Percentiles rank a stretch among this genome's conserved stretches.
Conservation (phyloP, 164 flowering plant species). For the Taxillus chinensis region DNA sequence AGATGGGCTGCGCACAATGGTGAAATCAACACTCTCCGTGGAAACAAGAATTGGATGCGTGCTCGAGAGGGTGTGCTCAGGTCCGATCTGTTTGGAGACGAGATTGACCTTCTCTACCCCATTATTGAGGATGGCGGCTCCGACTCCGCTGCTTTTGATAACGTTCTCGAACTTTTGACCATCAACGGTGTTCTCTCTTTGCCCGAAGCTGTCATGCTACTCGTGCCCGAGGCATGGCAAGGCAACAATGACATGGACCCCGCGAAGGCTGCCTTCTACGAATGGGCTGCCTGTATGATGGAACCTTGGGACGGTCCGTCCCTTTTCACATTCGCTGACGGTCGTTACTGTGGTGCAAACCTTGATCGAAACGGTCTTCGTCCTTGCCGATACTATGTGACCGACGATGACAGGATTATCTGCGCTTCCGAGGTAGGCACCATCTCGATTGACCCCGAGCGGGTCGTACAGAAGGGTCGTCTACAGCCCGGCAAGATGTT, state of each 20-base stretch:
- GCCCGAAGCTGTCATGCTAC: slow-evolving; percentile 99
- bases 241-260: slow-evolving; percentile 98
- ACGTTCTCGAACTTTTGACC: slow-evolving; percentile 92
- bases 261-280: slow-evolving; percentile 69
- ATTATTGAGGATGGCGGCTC: slow-evolving; percentile 97
- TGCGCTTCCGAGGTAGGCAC: slow-evolving; percentile 99
- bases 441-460: slow-evolving; percentile 87
- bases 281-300: slow-evolving; percentile 90
- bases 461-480: slow-evolving; percentile 83
- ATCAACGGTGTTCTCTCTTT: slow-evolving; percentile 94
- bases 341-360: slow-evolving; percentile 97
- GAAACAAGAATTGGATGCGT: slow-evolving; percentile 98
- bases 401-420: slow-evolving; percentile 87
- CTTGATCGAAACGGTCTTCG: slow-evolving; percentile 95
- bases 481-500: slow-evolving; percentile 99
- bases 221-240: slow-evolving; percentile 99
- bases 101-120: slow-evolving; percentile 85
- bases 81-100: slow-evolving; percentile 83
- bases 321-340: slow-evolving; percentile 91
- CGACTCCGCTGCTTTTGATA: slow-evolving; percentile 99
- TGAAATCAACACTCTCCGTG: slow-evolving; percentile 94
- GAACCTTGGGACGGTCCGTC: slow-evolving; percentile 99
- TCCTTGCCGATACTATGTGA: slow-evolving; percentile 91
- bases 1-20: slow-evolving; percentile 97
- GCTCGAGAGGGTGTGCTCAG: slow-evolving; percentile 96